Percentiles rank a stretch among this genome's conserved stretches.
These are phyloP conservation scores for Marchantia paleacea DNA, from an alignment of 225 moss, liverwort and hornwort genomes.

Conservation along the genomic window DNA sequence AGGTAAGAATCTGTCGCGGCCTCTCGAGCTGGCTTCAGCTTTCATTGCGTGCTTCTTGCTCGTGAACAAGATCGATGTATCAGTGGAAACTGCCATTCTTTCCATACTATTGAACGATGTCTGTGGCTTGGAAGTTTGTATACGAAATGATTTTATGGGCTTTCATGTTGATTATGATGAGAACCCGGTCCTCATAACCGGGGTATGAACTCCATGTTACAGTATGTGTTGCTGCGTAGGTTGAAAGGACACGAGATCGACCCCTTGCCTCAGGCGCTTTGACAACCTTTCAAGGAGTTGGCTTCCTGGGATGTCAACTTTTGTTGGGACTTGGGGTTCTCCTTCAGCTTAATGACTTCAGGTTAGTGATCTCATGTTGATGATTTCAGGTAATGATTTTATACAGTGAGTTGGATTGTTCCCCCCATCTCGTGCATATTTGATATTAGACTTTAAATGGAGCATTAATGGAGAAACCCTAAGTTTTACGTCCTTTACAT, in stretches of 20 bases:
- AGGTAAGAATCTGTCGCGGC: conserved; percentile 45
- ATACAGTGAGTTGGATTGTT: too few relatives aligned
- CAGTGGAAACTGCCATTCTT: not conserved
- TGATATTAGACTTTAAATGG: not conserved
- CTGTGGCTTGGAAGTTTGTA: not conserved
- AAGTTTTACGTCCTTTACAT: not conserved
- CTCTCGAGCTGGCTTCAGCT: conserved; percentile 5
- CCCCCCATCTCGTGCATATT: too few relatives aligned
- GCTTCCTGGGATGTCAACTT: conserved; percentile 81
- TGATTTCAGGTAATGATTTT: too few relatives aligned
- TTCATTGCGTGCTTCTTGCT: not conserved
- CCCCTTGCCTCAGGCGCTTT: conserved; percentile 79
- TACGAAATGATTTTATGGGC: not conserved
- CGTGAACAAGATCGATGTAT: not conserved
- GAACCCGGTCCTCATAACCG: not conserved
- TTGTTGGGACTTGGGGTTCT: conserved; percentile 76
- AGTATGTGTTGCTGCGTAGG: conserved; percentile 47
- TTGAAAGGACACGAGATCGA: conserved; percentile 76
- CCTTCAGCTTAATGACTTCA: conserved; percentile 87
- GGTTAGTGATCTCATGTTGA: conserved; percentile 33
- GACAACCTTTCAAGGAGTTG: conserved; percentile 80
- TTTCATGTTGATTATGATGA: not conserved
- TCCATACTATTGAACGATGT: not conserved
- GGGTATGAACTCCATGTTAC: conserved; percentile 15
- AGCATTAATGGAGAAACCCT: not conserved